Evolutionary conservation across 768 basidiomycete genomes (phyloP).

Genomic region (Suillus cothurnatus): DNA sequence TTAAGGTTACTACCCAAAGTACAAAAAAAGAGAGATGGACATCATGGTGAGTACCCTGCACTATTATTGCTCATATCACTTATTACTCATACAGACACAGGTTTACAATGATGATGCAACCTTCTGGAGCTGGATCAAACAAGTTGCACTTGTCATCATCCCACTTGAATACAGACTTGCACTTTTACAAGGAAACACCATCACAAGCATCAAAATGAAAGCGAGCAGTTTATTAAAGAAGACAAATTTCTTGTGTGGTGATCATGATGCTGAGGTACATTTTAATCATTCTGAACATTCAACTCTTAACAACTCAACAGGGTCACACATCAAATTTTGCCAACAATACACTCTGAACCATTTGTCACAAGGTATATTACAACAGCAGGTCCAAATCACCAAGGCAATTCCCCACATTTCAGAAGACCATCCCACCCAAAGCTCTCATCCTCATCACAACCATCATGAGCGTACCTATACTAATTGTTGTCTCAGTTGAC

Average conservation of each 20-base stretch:
- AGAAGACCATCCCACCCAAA: neutral
- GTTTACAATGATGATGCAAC: neutral
- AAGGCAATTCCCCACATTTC: neutral
- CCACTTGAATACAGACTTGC: neutral
- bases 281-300: neutral
- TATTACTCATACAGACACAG: too few species aligned
- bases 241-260: neutral
- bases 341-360: neutral
- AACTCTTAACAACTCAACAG: neutral
- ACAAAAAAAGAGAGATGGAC: too few species aligned
- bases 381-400: neutral
- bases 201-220: neutral
- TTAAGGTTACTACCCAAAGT: too few species aligned
- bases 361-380: neutral
- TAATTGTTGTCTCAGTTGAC: neutral
- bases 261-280: neutral
- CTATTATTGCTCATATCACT: too few species aligned
- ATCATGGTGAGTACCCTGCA: too few species aligned
- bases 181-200: neutral
- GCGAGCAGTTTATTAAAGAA: neutral
- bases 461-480: neutral
- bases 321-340: neutral
- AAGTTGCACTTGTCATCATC: neutral
- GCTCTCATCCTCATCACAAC: neutral
- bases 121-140: neutral